These are phyloP conservation scores for Cladosporium sp. DNA, from an alignment of 2,329 filamentous ascomycete genomes.

Conservation along the genomic window DNA sequence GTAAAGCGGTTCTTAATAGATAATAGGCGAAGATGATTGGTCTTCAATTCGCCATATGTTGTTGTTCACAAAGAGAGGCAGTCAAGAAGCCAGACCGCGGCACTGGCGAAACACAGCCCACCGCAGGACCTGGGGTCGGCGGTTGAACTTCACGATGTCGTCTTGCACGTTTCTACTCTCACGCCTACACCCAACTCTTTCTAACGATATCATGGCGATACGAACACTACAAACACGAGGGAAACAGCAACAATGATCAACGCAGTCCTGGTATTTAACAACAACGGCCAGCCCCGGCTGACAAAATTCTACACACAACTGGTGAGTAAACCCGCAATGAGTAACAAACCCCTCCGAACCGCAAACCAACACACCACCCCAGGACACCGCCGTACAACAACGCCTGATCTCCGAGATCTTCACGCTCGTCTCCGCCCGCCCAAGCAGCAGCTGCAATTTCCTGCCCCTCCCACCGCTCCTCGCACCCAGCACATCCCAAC, in stretches of 20 bases:
- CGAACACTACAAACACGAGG: background rate
- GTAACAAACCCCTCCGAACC: background rate
- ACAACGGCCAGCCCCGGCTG: slow-evolving; percentile 90
- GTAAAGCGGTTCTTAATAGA: too few relatives aligned
- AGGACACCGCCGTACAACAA: slow-evolving; percentile 98
- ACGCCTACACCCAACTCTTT: background rate
- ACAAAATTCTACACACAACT: slow-evolving; percentile 99
- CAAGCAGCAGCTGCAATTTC: slow-evolving; percentile 94
- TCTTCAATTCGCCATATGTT: too few relatives aligned
- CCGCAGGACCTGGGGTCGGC: too few relatives aligned
- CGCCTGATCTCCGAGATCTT: slow-evolving; percentile 97
- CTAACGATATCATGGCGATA: slow-evolving; percentile 10
- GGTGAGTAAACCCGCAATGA: slow-evolving; percentile 43
- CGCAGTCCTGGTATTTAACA: slow-evolving; percentile 97
- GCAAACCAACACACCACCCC: background rate
- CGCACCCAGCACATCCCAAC: slow-evolving; percentile 23
- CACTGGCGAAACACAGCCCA: too few relatives aligned
- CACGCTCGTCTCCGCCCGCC: slow-evolving; percentile 85
- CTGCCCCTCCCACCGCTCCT: slow-evolving; percentile 56
- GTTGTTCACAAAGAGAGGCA: too few relatives aligned
- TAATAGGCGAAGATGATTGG: too few relatives aligned
- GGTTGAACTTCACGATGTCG: too few relatives aligned
- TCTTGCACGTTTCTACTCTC: too few relatives aligned
- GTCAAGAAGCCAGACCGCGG: too few relatives aligned
- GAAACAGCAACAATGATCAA: slow-evolving; percentile 71